Conservation (phyloP, 2,329 filamentous ascomycete genomes). For the Colletotrichum orbiculare region DNA sequence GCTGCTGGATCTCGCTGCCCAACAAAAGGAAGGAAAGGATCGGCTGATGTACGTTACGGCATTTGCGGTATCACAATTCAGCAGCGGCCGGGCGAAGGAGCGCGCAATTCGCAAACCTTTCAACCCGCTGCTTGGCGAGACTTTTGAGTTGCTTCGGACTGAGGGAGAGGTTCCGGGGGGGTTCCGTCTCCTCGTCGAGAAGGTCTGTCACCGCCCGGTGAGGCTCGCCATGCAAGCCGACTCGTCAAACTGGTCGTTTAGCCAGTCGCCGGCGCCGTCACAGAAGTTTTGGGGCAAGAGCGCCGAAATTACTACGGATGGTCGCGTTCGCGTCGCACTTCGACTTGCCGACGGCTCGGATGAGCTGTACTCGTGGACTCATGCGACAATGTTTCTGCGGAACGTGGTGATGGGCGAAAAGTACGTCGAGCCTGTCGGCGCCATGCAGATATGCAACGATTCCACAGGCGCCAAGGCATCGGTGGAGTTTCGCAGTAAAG, state of each 20-base stretch:
- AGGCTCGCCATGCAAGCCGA: constrained; percentile 95
- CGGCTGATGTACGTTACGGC: constrained; percentile 87
- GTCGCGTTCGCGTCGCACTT: constrained; percentile 81
- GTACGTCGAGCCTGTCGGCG: constrained; percentile 94
- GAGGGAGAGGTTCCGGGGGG: constrained; percentile 78
- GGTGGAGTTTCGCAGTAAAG: constrained; percentile 93
- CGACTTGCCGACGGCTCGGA: constrained; percentile 73
- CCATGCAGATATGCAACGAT: constrained; percentile 88
- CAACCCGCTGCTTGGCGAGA: constrained; percentile 96
- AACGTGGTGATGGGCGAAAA: constrained; percentile 99
- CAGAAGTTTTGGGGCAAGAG: constrained; percentile 99
- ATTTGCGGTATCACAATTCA: constrained; percentile 90
- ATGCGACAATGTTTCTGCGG: constrained; percentile 89
- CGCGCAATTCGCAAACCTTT: constrained; percentile 95
- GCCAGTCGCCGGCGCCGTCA: constrained; percentile 86
- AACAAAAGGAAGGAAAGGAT: constrained; percentile 69
- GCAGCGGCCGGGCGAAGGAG: constrained; percentile 84
- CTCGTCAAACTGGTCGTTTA: constrained; percentile 83
- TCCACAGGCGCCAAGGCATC: constrained; percentile 83
- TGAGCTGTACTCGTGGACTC: constrained; percentile 88
- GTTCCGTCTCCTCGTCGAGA: constrained; percentile 93
- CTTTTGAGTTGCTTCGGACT: constrained; percentile 89
- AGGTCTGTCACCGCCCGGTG: constrained; percentile 92
- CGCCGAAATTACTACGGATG: constrained; percentile 92
- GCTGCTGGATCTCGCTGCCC: constrained; percentile 80